Evolutionary conservation across 1,284 basidiomycete genomes (phyloP).

Genomic region (Rhodotorula sp.): DNA sequence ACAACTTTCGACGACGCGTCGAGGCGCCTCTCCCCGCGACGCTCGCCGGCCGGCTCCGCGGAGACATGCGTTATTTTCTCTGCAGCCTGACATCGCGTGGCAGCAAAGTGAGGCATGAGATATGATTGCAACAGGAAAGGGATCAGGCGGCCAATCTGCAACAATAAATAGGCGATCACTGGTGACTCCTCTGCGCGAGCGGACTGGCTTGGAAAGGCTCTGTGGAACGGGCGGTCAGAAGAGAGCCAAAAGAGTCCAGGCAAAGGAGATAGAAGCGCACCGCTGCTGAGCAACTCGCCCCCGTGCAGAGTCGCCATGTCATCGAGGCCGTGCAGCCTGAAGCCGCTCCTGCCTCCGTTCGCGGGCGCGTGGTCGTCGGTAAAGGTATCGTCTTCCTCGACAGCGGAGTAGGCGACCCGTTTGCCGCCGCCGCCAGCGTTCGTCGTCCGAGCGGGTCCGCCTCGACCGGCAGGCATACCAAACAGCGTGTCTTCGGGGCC

Average conservation of each 20-base stretch:
- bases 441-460: not conserved
- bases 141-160: no score
- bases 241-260: not conserved
- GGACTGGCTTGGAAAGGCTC: slow-evolving; percentile 40
- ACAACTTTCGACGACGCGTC: not conserved
- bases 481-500: slow-evolving; percentile 41
- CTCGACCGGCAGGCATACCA: slow-evolving; percentile 22
- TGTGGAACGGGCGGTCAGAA: not conserved
- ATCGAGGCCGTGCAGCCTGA: slow-evolving; percentile 37
- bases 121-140: not conserved
- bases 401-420: slow-evolving; percentile 8
- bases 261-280: not conserved
- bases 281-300: slow-evolving; percentile 39
- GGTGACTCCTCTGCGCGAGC: slow-evolving; percentile 13
- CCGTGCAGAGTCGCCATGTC: slow-evolving; percentile 44
- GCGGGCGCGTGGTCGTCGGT: slow-evolving; percentile 21
- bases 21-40: not conserved
- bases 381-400: not conserved
- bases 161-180: not conserved
- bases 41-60: no score
- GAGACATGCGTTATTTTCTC: no score
- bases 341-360: slow-evolving; percentile 24
- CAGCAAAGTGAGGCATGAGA: no score
- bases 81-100: no score
- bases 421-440: not conserved